Conservation (phyloP, 352 stramenopile genomes). For the Pythium monospermum region DNA sequence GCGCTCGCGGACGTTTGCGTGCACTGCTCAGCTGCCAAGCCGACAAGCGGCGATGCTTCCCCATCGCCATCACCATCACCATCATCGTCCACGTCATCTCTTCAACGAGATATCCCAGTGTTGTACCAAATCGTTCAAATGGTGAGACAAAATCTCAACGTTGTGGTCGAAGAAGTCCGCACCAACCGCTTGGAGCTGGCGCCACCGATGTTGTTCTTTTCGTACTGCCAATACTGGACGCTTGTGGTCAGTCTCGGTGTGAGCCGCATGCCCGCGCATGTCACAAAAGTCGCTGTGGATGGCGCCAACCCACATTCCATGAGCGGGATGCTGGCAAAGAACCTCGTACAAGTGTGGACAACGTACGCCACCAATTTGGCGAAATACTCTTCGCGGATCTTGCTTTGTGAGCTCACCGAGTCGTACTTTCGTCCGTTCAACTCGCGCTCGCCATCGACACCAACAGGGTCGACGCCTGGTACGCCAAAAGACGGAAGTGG, state of each 20-base stretch:
- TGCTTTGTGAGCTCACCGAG: slow-evolving; percentile 58
- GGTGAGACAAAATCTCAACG: slow-evolving; percentile 43
- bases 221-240: slow-evolving; percentile 72
- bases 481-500: slow-evolving; percentile 5
- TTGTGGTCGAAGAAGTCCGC: slow-evolving; percentile 61
- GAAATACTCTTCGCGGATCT: slow-evolving; percentile 40
- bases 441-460: slow-evolving; percentile 12
- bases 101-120: slow-evolving; percentile 61
- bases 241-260: slow-evolving; percentile 47
- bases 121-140: slow-evolving; percentile 56
- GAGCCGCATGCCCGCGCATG: slow-evolving; percentile 49
- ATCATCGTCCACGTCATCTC: slow-evolving; percentile 24
- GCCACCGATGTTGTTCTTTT: slow-evolving; percentile 31
- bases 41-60: neutral
- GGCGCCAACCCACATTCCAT: slow-evolving; percentile 21
- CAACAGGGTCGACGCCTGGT: slow-evolving; percentile 12
- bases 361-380: slow-evolving; percentile 52
- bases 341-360: slow-evolving; percentile 52
- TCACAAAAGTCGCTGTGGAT: slow-evolving; percentile 50
- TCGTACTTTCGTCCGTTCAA: slow-evolving; percentile 58
- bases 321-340: slow-evolving; percentile 24
- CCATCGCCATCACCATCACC: neutral
- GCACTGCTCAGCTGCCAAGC: slow-evolving; percentile 24
- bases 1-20: slow-evolving; percentile 45
- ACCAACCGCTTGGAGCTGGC: slow-evolving; percentile 55